Percentiles rank a stretch among this genome's conserved stretches.
phyloP scores from a whole-genome alignment of 352 stramenopile species.

The Elongisporangium anandrum region DNA sequence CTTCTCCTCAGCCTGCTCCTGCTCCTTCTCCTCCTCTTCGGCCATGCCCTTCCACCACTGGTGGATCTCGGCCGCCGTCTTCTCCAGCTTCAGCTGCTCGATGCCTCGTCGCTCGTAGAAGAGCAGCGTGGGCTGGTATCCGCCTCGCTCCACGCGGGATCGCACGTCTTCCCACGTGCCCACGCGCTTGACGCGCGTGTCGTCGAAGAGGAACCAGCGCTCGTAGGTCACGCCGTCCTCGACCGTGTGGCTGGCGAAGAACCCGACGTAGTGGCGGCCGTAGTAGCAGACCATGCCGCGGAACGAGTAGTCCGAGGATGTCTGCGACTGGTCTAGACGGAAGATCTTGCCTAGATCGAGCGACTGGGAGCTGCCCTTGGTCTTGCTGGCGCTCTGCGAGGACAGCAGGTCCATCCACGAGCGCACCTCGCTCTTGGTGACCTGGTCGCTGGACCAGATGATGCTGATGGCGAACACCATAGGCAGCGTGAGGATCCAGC shows the following conservation, averaged over 20 bases:
- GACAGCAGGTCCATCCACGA: slow-evolving; percentile 67
- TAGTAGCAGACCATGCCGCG: slow-evolving; percentile 86
- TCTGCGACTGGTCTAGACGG: slow-evolving; percentile 36
- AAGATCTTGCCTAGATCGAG: slow-evolving; percentile 73
- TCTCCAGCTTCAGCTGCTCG: slow-evolving; percentile 52
- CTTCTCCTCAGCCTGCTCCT: slow-evolving; percentile 11
- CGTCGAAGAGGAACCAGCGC: slow-evolving; percentile 81
- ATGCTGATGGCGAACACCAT: slow-evolving; percentile 85
- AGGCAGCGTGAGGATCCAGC: slow-evolving; percentile 79
- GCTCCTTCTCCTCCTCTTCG: slow-evolving; percentile 15
- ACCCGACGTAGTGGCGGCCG: slow-evolving; percentile 79
- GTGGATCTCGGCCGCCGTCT: slow-evolving; percentile 65
- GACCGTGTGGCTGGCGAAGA: slow-evolving; percentile 70
- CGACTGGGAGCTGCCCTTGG: slow-evolving; percentile 21
- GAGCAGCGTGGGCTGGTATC: slow-evolving; percentile 78
- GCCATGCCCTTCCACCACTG: slow-evolving; percentile 66
- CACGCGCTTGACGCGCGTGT: slow-evolving; percentile 75
- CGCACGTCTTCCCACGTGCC: slow-evolving; percentile 72
- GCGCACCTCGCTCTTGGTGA: slow-evolving; percentile 64
- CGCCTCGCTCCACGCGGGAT: slow-evolving; percentile 63
- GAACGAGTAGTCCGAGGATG: slow-evolving; percentile 55
- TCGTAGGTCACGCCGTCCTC: slow-evolving; percentile 47
- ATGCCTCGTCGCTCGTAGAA: slow-evolving; percentile 81
- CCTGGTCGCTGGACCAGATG: slow-evolving; percentile 71
- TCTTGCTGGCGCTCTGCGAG: slow-evolving; percentile 25